phyloP scores from a whole-genome alignment of 495 filamentous ascomycete species.

The Lineolata rhizophorae region DNA sequence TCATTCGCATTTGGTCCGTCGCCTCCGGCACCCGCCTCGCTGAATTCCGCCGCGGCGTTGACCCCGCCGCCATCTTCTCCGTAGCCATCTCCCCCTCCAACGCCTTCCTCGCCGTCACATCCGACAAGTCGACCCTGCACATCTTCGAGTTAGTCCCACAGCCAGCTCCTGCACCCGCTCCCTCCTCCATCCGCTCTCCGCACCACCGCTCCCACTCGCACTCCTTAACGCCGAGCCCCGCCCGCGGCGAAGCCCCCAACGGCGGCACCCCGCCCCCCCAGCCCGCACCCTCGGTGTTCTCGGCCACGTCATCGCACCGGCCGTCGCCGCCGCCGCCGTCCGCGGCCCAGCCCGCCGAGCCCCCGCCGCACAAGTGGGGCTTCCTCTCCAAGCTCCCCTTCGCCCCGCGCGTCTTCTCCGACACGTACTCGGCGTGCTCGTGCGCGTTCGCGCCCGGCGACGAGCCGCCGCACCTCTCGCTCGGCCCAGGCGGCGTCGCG shows the following conservation, averaged over 20 bases:
- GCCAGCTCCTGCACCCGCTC: slow-evolving; percentile 12
- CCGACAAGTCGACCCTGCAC: slow-evolving; percentile 87
- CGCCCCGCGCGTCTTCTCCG: slow-evolving; percentile 60
- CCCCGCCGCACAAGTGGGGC: slow-evolving; percentile 39
- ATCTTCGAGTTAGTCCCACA: slow-evolving; percentile 51
- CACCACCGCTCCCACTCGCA: not conserved
- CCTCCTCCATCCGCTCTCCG: slow-evolving; percentile 17
- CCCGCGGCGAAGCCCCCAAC: too few species aligned
- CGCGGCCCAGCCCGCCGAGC: not conserved
- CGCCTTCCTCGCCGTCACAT: slow-evolving; percentile 70
- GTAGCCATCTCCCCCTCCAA: slow-evolving; percentile 68
- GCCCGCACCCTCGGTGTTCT: too few species aligned
- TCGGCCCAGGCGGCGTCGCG: slow-evolving; percentile 6
- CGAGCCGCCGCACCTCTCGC: slow-evolving; percentile 22
- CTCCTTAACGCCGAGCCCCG: slow-evolving; percentile 1
- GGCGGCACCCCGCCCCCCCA: too few species aligned
- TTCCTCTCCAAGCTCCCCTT: slow-evolving; percentile 56
- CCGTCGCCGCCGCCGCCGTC: not conserved
- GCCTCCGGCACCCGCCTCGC: slow-evolving; percentile 53
- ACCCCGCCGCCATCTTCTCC: slow-evolving; percentile 70
- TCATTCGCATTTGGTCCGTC: slow-evolving; percentile 67
- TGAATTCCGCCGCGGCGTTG: slow-evolving; percentile 73
- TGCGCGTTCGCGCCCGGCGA: slow-evolving; percentile 61
- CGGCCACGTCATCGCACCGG: not conserved
- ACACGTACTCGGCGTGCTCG: slow-evolving; percentile 60